Base-by-base conservation (phyloP, 2,329 filamentous ascomycete species). In the Curvularia eragrostidis region DNA sequence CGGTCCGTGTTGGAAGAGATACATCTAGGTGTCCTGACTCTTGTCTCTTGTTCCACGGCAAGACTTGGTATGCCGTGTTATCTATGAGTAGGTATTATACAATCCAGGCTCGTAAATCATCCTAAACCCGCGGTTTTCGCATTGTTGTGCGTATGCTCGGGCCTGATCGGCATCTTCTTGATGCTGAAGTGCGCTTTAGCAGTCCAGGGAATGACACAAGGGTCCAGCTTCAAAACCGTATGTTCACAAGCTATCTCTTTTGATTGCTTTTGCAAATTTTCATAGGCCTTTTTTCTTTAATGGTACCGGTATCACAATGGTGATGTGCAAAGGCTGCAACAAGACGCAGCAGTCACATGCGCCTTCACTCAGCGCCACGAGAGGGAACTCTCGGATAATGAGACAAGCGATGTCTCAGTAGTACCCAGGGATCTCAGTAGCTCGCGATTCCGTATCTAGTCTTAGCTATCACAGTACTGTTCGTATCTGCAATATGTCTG, bases 81-180 rank as follows among this genome's bases (percentile, higher is more conserved):
- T 21, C 32, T 21, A 21, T 21, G 42, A 30, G 41, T 30, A 23
- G 21, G 13, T 42, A 13, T 5, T 15, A 28, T 48, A 28, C 21
- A 56, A 54, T 54, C 13, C 28, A 48, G 26, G 13, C 10, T 56
- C 49, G 52, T 56, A 44, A 39, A 48, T 48, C 21, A 51, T 62
- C 28, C 46, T 28, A 12, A 12, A 15, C 39, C 7, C 26, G 32
- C 50, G 18, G 32, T 30, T 30, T 48, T 30, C 7, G 12, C 36
- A 23, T 34, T 43, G 38, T 48, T 36, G 41, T 36, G 21, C 39
- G 38, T 52, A 30, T 42, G 12, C 28, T 34, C 21, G 21, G 30
- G 15, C 23, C 36, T n/a, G 36, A 48, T 26, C 21, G n/a, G 18
- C 26, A 56, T 30, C 13, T 36, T 52, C 36, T 48, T 8, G 15